Evolutionary conservation across 2,329 filamentous ascomycete genomes (phyloP).

Genomic region (Colletotrichum lupini): DNA sequence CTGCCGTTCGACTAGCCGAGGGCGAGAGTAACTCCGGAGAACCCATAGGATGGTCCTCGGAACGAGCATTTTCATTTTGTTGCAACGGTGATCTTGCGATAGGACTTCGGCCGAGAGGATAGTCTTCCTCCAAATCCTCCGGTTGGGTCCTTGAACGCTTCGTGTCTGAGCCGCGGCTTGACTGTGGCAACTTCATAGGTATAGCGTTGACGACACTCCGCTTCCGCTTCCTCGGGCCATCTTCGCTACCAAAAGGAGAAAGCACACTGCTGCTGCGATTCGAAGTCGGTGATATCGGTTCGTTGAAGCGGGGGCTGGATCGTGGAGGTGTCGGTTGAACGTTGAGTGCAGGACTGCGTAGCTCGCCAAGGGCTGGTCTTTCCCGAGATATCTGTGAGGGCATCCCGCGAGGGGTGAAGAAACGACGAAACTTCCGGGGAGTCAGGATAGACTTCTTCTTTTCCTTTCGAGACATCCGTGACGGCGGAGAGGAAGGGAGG

Average conservation of each 20-base stretch:
- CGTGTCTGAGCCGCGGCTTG: conserved; percentile 10
- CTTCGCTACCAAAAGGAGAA: conserved; percentile 26
- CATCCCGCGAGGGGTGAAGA: conserved; percentile 63
- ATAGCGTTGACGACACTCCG: conserved; percentile 27
- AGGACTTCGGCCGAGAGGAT: conserved; percentile 19
- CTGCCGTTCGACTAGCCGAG: background rate
- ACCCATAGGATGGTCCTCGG: conserved; percentile 9
- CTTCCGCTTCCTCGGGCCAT: conserved; percentile 36
- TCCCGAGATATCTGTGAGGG: conserved; percentile 51
- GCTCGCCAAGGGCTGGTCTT: conserved; percentile 52
- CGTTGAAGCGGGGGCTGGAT: conserved; percentile 8
- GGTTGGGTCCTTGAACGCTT: conserved; percentile 14
- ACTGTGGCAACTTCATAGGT: conserved; percentile 31
- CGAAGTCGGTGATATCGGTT: conserved; percentile 24
- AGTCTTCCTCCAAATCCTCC: conserved; percentile 24
- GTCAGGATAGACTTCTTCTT: conserved; percentile 63
- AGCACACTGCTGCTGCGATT: conserved; percentile 5
- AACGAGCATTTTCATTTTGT: background rate
- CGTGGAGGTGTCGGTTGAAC: conserved; percentile 29
- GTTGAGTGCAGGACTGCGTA: conserved; percentile 53
- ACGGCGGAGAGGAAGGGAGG: conserved; percentile 40
- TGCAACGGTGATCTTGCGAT: conserved; percentile 7
- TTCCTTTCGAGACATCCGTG: conserved; percentile 51
- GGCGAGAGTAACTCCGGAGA: conserved; percentile 24
- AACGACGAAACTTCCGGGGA: conserved; percentile 63